Evolutionary conservation across 2,329 filamentous ascomycete species (phyloP), one percentile per base, ranked within the genome.

Genomic region (Arthrocladium fulminans): DNA sequence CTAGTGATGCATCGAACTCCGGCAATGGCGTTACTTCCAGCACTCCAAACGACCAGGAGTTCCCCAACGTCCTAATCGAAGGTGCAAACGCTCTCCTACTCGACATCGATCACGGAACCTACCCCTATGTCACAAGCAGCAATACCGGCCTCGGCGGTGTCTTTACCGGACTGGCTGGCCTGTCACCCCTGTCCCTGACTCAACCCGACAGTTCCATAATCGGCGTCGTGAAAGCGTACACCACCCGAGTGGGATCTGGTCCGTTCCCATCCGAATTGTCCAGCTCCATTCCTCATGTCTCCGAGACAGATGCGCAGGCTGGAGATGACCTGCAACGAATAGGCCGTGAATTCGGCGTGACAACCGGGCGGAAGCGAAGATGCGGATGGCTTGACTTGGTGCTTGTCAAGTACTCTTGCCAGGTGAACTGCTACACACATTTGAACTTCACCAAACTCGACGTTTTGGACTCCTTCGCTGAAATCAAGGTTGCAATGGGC

Each of bases 321-420:
- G 74, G 74, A 52, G 71, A 75, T 34, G 70, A 66, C 51, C 64
- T 77, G 6, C 74, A 77, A 52, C 57, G 60, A 32, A 60, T 75
- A 29, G 74, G 74, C 43, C 67, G 68, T 50, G 74, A 77, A 58
- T 72, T 73, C 48, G 74, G 79, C 51, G 74, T 77, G 37, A 78
- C 74, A 2, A 82, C 79, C 4, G 79, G 79, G 45, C 74, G 79
- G 42, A 75, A 72, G 57, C 73, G 79, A 30, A 75, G 79, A 52
- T 82, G 79, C 57, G 79, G 79, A 45, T 82, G 79, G 79, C 72
- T 82, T 55, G 79, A 83, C 60, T 69, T 82, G 34, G 78, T 82
- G n/a, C 69, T 82, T 13, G 69, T 79, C 56, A 77, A 78, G 59
- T 79, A 80, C 70, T 79, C 75, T 61, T 75, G 77, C 24, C 66